Base-by-base conservation (phyloP, 176 grass and related monocot species). In the Eleusine indica region DNA sequence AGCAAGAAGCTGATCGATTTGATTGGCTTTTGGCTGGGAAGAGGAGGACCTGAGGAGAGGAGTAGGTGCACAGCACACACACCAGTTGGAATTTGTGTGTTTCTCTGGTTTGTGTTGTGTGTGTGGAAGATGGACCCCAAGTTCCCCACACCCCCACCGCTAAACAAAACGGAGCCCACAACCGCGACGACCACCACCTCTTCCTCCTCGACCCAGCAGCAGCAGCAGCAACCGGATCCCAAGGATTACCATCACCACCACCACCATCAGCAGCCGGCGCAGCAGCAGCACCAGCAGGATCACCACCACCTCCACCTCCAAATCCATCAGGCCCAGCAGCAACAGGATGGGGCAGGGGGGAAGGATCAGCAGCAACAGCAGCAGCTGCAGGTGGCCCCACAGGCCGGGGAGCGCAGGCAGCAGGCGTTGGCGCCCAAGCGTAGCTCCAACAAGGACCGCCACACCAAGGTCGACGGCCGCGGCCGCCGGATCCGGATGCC, bases 391-490 rank as follows among this genome's bases (percentile, higher is more conserved):
- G 74, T 42, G 82, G 82, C 4, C 78, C 68, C 66, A 62, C 83
- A 12, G 37, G 74, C 76, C 25, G 88, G 77, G 79, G 88, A 87
- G 44, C 52, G 91, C 22, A 66, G 89, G 90, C 51, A 81, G 68
- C 89, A 85, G 75, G 82, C 78, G 75, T 80, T 94, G 71, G 89
- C 85, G 69, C 89, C 92, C 15, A 94, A 92, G 87, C 63, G 92
- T 78, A 94, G 89, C 70, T 94, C 92, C 67, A 94, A 94, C 85
- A 94, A 94, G 90, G 93, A 94, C 82, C 87, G 93, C 22, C 93
- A 94, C 85, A 94, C 93, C 87, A 94, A 94, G 75, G 93, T 94
- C 58, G 93, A 94, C 79, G 93, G 93, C 68, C 19, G 93, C 62
- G 93, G 93, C 10, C 81, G 92, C 3, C 85, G 92, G 92, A 91